Conservation (phyloP, 1,284 basidiomycete species). For the Xerocomus nothofagi region DNA sequence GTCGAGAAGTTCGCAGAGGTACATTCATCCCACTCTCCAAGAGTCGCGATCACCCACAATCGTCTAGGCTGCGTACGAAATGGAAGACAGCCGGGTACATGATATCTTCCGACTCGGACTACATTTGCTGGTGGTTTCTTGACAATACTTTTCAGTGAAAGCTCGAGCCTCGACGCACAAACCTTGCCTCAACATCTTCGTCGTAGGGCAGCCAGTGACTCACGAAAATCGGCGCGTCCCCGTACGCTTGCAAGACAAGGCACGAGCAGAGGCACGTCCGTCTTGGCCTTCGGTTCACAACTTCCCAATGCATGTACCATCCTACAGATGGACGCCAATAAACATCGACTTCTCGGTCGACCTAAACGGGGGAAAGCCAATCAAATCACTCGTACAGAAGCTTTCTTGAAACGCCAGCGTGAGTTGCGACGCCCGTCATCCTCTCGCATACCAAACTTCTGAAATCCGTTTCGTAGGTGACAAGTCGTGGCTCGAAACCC, state of each 20-base stretch:
- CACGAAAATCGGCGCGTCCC: conserved; percentile 93
- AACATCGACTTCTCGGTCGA: conserved; percentile 54
- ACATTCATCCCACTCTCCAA: conserved; percentile 8
- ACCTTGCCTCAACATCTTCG: conserved; percentile 85
- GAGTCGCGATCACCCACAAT: not conserved
- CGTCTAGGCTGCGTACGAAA: conserved; percentile 79
- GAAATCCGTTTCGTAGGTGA: conserved; percentile 47
- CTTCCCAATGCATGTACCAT: conserved; percentile 6
- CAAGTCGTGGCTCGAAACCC: conserved; percentile 91
- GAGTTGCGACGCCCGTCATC: conserved; percentile 19
- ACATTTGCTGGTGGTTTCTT: not conserved
- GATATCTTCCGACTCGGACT: too few relatives aligned
- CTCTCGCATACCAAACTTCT: not conserved
- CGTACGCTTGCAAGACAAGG: conserved; percentile 72
- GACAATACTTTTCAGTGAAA: conserved; percentile 40
- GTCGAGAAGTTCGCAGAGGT: conserved; percentile 89
- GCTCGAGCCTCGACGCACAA: conserved; percentile 81
- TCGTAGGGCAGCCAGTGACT: conserved; percentile 86
- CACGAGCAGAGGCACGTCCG: conserved; percentile 69
- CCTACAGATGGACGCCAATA: conserved; percentile 74
- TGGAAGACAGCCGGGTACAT: conserved; percentile 70
- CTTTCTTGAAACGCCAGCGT: conserved; percentile 71
- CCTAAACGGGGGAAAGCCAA: conserved; percentile 61
- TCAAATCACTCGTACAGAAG: conserved; percentile 48
- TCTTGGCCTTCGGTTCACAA: not conserved